Evolutionary conservation across 768 basidiomycete species (phyloP), one percentile per base, ranked within the genome.

Genomic region (Agaricus sinodeliciosus): DNA sequence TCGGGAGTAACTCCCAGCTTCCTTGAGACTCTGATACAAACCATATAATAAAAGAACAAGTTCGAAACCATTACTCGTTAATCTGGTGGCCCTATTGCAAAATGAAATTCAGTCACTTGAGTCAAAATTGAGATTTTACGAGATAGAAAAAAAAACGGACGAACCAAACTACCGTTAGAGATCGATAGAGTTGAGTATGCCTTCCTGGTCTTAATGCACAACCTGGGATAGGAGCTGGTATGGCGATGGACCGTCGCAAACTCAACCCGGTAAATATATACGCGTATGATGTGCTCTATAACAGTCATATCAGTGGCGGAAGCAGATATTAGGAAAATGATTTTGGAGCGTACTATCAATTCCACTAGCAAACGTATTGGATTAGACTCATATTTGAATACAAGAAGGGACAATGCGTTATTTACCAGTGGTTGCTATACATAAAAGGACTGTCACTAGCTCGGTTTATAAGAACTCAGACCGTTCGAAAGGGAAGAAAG

Each of bases 251-350:
- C 0, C 35, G 43, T 37, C 44, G 43, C 13, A 51, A 26, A 25
- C 44, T 44, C 16, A 51, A 3, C 7, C 50, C 50, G 9, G 50
- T 44, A 19, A 51, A 37, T 22, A 51, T 44, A 16, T 45, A 51
- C 5, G 50, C 50, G 22, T 51, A 51, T n/a, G 43, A 37, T 3
- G 50, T 51, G 50, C 50, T 45, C 50, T 51, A 27, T 11, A 22
- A 22, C 22, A 18, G 2, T 31, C 31, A 2, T 5, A 8, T 31
- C 31, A 31, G 6, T 11, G 31, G 11, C 31, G 22, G 22, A 22
- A 2, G 8, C 31, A 7, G 8, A 8, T 1, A 31, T 8, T 8
- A 31, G 6, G 7, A 31, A 31, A 31, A 31, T 22, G 4, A 5
- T 31, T 5, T 31, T 1, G 13, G 12, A 25, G 22, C 36, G 18